Percentiles rank a stretch among this genome's conserved stretches.
Conservation (phyloP, 352 stramenopile species). For the Globisporangium heterothallicum region DNA sequence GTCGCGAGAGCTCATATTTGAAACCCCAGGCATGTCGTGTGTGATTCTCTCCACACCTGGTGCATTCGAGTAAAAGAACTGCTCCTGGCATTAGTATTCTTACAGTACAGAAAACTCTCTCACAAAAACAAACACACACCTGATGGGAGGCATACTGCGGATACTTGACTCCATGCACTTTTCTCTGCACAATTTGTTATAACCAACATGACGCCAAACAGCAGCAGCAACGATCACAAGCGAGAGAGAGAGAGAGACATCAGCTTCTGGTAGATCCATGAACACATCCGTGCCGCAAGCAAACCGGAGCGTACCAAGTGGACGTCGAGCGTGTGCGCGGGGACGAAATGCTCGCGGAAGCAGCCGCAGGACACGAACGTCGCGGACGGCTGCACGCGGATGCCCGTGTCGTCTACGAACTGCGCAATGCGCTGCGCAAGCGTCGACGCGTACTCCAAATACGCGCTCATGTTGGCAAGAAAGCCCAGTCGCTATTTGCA, state of each 20-base stretch:
- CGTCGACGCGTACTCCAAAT: slow-evolving; percentile 21
- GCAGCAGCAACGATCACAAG: no score
- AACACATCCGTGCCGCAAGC: no score
- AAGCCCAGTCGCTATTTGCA: no score
- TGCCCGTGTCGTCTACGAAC: slow-evolving; percentile 30
- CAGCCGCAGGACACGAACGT: slow-evolving; percentile 31
- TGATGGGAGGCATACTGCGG: slow-evolving; percentile 2
- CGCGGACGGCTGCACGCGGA: slow-evolving; percentile 23
- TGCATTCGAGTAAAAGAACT: slow-evolving; percentile 26
- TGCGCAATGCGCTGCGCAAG: slow-evolving; percentile 22
- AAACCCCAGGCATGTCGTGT: not conserved
- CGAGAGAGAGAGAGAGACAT: not conserved
- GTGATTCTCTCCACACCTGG: slow-evolving; percentile 10
- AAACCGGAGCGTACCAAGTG: slow-evolving; percentile 55
- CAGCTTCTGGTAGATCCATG: not conserved
- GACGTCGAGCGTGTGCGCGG: slow-evolving; percentile 18
- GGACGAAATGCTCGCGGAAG: slow-evolving; percentile 38
- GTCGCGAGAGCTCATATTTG: not conserved
- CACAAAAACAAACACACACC: not conserved
- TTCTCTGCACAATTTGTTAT: no score
- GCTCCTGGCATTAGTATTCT: not conserved
- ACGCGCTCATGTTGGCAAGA: slow-evolving; percentile 12
- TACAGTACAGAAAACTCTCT: not conserved
- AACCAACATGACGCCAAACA: no score
- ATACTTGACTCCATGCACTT: slow-evolving; percentile 7